Evolutionary conservation across 2,329 filamentous ascomycete genomes (phyloP), one percentile per base, ranked within the genome.

Genomic region (Phyllosticta capitalensis): DNA sequence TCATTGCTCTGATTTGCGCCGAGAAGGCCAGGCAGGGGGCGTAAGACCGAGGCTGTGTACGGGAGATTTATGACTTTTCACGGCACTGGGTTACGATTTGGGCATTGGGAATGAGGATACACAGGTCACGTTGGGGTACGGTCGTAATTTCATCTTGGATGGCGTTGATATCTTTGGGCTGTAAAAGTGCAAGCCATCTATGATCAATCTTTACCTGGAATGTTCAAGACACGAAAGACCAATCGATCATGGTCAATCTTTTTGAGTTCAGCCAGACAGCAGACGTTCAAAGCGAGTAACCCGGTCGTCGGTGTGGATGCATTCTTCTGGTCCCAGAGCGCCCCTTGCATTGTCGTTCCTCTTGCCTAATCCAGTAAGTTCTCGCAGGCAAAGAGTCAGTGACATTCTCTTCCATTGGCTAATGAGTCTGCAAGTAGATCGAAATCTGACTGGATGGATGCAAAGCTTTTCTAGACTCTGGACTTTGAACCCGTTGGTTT

Each of bases 1-100:
- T 80, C 59, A 79, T 80, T 61, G 78, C 78, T 1, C 64, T 80
- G 63, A 80, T 80, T 58, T 80, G 78, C 64, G 75, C 78, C 1
- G 78, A 80, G 72, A 80, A 80, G 69, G 78, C 78, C 5, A 72
- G 78, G 63, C 78, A 80, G 64, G 75, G 76, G 14, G 71, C 71
- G 53, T 73, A 26, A 20, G 9, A 2, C n/a, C 5, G 21, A 6
- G 9, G 7, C 10, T 26, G 9, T 52, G 20, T n/a, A 14, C 9
- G 5, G 38, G 17, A 45, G 2, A 45, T n/a, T 6, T 45, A n/a
- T 45, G 38, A 45, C 7, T 3, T 26, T 26, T 26, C 24, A 26
- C 7, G 24, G 17, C 38, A 45, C n/a, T 45, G 24, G 7, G 24
- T 45, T 45, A 45, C 17, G 38, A 45, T 5, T 45, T n/a, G 38